Evolutionary conservation across 257 asterid species (phyloP).

Genomic region (Scutellaria galericulata): DNA sequence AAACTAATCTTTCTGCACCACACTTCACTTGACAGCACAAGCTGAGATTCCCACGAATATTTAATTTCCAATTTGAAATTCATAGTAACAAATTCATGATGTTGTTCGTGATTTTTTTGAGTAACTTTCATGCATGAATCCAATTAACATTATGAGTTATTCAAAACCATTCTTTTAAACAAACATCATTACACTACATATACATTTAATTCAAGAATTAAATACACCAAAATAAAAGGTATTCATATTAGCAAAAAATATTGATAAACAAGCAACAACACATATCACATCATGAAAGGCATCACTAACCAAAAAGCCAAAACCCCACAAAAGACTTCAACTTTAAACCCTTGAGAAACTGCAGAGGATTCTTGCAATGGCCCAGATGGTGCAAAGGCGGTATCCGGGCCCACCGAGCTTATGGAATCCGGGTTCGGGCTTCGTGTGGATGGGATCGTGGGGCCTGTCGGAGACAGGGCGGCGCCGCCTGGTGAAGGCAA

Average conservation of each 20-base stretch:
- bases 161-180: neutral
- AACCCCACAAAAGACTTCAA: slow-evolving; percentile 31
- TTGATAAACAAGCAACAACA: neutral
- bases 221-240: slow-evolving; percentile 22
- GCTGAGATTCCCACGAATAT: slow-evolving; percentile 5
- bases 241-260: slow-evolving; percentile 11
- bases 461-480: slow-evolving; percentile 36
- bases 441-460: slow-evolving; percentile 66
- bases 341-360: slow-evolving; percentile 27
- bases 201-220: slow-evolving; percentile 32
- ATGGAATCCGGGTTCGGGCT: slow-evolving; percentile 58
- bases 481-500: slow-evolving; percentile 60
- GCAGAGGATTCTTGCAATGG: slow-evolving; percentile 49
- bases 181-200: neutral
- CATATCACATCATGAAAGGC: slow-evolving; percentile 34
- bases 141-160: too few relatives aligned
- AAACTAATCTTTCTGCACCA: slow-evolving; percentile 1
- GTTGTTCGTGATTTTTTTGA: too few relatives aligned
- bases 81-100: too few relatives aligned
- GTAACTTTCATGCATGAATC: too few relatives aligned
- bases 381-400: slow-evolving; percentile 58
- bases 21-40: slow-evolving; percentile 3
- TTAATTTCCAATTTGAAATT: neutral
- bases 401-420: slow-evolving; percentile 49
- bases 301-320: slow-evolving; percentile 34